Evolutionary conservation across 2,329 filamentous ascomycete genomes (phyloP), one percentile per base, ranked within the genome.

Genomic region (Phialophora expanda): DNA sequence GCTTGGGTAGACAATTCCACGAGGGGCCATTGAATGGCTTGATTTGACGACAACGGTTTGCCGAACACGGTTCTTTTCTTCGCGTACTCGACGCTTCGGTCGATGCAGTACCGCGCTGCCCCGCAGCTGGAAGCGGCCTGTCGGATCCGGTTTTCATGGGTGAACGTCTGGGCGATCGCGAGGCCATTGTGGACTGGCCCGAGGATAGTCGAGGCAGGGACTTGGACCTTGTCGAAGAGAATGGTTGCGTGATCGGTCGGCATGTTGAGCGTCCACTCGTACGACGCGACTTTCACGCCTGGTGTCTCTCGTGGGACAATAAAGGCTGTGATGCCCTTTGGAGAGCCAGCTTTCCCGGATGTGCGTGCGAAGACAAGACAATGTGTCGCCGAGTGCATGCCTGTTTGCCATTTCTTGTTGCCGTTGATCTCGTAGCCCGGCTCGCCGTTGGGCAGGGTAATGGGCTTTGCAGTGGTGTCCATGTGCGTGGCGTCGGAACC

Each of bases 211-310:
- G 78, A 80, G 14, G 78, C 76, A 0, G 86, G 84, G 0, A 88
- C 84, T 72, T 79, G 84, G n/a, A 87, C 86, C 63, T 84, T 75
- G n/a, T 80, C 81, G 53, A 89, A 77, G 1, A 81, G 80, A 46
- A 89, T 78, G 0, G 86, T 88, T 2, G 86, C 86, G 72, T 89
- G 86, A 73, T 89, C 86, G 5, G 86, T 88, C 0, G 86, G 86
- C 86, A 89, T 89, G 71, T 89, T 89, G 60, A 88, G 81, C 1
- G 86, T 89, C 85, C 86, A 89, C 75, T 89, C 83, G 69, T 86
- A 89, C 44, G 83, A 86, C 54, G 83, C 80, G 7, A 87, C 81
- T 24, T 80, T 78, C 17, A 88, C 70, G 0, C 86, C 86, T 0
- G 80, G 78, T 0, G 85, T 82, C 1, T 82, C 76, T 34, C 78